Evolutionary conservation across 768 basidiomycete genomes (phyloP).

Genomic region (Paxillus ammoniavirescens): DNA sequence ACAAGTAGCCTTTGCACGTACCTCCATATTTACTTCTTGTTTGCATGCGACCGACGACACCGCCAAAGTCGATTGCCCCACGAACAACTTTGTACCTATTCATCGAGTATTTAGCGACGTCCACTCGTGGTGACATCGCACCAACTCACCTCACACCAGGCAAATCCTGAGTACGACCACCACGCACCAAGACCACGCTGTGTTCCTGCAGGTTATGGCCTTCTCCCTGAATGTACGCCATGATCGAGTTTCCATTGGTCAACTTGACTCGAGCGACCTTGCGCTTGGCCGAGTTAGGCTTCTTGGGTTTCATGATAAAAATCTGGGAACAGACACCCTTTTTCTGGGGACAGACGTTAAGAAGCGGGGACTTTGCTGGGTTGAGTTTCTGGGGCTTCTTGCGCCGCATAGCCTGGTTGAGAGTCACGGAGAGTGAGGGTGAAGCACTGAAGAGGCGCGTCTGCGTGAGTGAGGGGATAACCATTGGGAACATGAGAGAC

Average conservation of each 20-base stretch:
- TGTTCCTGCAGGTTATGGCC: conserved; percentile 99
- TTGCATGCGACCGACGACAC: conserved; percentile 78
- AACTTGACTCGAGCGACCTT: conserved; percentile 96
- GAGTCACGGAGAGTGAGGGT: conserved; percentile 57
- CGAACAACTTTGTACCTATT: conserved; percentile 91
- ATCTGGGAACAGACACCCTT: conserved; percentile 90
- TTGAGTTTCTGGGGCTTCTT: conserved; percentile 55
- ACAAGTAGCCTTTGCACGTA: conserved; percentile 33
- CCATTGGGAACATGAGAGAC: not conserved
- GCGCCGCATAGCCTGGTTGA: conserved; percentile 86
- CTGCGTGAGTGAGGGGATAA: conserved; percentile 15
- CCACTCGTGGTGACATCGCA: not conserved
- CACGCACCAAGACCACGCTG: conserved; percentile 91
- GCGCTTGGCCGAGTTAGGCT: conserved; percentile 97
- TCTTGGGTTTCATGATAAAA: conserved; percentile 85
- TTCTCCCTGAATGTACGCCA: conserved; percentile 95
- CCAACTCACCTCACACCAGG: conserved; percentile 86
- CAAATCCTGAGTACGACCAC: conserved; percentile 95
- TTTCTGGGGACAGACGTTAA: conserved; percentile 77
- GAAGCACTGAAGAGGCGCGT: conserved; percentile 64
- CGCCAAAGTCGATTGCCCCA: conserved; percentile 88
- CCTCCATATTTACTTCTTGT: conserved; percentile 93
- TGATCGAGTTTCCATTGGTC: conserved; percentile 81
- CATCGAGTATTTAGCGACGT: not conserved
- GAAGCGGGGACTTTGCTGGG: conserved; percentile 68